phyloP scores from a whole-genome alignment of 345 rosid genomes.

The Brassica carinata region DNA sequence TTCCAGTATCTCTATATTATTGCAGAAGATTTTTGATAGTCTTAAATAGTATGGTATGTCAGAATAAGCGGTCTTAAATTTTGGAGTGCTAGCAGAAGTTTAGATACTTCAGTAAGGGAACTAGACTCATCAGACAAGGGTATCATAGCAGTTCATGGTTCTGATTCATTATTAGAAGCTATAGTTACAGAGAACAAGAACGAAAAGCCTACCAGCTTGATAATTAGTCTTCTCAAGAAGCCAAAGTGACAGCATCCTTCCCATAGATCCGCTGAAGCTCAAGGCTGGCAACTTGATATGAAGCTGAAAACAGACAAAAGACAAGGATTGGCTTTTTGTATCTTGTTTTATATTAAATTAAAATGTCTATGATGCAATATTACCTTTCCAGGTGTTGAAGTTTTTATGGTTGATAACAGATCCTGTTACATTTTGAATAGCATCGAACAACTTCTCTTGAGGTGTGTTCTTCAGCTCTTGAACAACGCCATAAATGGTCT shows the following conservation, averaged over 20 bases:
- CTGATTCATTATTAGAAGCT: conserved; percentile 13
- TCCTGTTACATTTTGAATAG: conserved; percentile 76
- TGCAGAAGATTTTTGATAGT: conserved; percentile 17
- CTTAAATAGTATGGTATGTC: conserved; percentile 23
- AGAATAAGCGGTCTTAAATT: conserved; percentile 42
- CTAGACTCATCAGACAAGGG: conserved; percentile 22
- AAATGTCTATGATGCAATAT: conserved; percentile 4
- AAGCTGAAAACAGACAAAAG: conserved; percentile 52
- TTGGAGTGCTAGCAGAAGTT: conserved; percentile 15
- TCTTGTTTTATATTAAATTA: conserved; percentile 18
- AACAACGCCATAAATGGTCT: conserved; percentile 87
- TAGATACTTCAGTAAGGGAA: conserved; percentile 19
- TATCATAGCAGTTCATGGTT: conserved; percentile 22
- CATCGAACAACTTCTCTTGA: conserved; percentile 69
- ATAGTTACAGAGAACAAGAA: conserved; percentile 16
- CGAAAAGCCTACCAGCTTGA: conserved; percentile 18
- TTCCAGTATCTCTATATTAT: conserved; percentile 17
- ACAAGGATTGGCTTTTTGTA: conserved; percentile 14
- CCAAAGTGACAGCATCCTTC: conserved; percentile 50
- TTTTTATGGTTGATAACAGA: conserved; percentile 80
- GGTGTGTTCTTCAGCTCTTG: conserved; percentile 89
- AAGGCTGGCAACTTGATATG: conserved; percentile 80
- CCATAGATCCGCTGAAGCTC: conserved; percentile 91
- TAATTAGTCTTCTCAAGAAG: conserved; percentile 35
- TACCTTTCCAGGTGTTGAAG: conserved; percentile 94